Conservation (phyloP, 2,329 filamentous ascomycete species). For the Penicillium hesseltinei region DNA sequence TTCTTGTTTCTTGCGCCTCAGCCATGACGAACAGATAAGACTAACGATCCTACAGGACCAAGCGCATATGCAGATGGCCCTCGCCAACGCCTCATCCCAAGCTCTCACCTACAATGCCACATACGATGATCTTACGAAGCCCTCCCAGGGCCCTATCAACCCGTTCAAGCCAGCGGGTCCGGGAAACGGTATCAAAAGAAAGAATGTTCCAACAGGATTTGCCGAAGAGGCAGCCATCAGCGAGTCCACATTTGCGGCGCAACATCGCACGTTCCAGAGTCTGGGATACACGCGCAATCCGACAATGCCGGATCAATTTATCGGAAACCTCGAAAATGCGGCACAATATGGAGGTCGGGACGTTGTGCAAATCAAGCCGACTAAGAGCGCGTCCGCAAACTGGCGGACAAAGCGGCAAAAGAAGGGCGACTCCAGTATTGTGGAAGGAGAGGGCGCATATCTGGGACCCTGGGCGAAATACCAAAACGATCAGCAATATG, state of each 20-base stretch:
- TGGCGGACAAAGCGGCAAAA: slow-evolving; percentile 74
- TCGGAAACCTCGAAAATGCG: slow-evolving; percentile 49
- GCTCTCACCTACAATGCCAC: slow-evolving; percentile 57
- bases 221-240: slow-evolving; percentile 87
- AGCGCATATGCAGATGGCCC: slow-evolving; percentile 51
- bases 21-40: slow-evolving; percentile 24
- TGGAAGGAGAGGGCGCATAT: slow-evolving; percentile 85
- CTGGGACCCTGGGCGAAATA: slow-evolving; percentile 94
- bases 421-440: slow-evolving; percentile 79
- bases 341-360: slow-evolving; percentile 49
- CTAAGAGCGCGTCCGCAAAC: slow-evolving; percentile 69
- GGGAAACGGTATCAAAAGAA: slow-evolving; percentile 63
- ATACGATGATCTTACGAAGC: slow-evolving; percentile 68
- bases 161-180: slow-evolving; percentile 66
- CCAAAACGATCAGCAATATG: slow-evolving; percentile 67
- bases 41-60: slow-evolving; percentile 48
- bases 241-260: slow-evolving; percentile 83
- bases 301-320: slow-evolving; percentile 41
- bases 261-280: slow-evolving; percentile 79
- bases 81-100: slow-evolving; percentile 52
- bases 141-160: slow-evolving; percentile 67
- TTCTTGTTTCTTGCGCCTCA: not conserved
- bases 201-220: slow-evolving; percentile 79
- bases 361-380: slow-evolving; percentile 55
- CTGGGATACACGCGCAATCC: slow-evolving; percentile 54